phyloP scores from a whole-genome alignment of 2,329 filamentous ascomycete species.

The Colletotrichum tamarilloi region DNA sequence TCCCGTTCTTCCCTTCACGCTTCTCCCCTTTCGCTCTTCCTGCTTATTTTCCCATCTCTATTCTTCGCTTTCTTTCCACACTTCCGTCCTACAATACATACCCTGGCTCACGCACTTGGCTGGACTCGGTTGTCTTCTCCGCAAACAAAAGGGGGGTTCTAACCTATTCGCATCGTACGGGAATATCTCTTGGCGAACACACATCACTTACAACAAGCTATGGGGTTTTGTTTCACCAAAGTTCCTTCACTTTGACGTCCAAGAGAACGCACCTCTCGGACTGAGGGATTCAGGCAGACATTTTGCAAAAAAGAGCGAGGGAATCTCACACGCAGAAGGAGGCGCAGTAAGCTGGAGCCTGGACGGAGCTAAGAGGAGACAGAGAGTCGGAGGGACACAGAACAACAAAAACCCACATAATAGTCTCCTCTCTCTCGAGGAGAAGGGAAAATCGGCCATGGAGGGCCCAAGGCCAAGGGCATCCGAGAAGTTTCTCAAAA shows the following conservation, averaged over 20 bases:
- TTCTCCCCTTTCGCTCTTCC: not conserved
- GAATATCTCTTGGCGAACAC: not conserved
- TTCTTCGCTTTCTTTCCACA: not conserved
- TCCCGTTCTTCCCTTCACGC: not conserved
- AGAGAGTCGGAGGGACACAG: not conserved
- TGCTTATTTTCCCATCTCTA: not conserved
- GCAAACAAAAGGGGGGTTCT: not conserved
- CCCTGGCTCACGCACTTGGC: not conserved
- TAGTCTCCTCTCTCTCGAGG: no score
- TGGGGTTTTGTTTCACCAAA: not conserved
- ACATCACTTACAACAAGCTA: not conserved
- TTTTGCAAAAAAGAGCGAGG: not conserved
- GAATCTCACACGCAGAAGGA: not conserved
- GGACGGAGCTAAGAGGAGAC: not conserved
- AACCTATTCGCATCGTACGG: not conserved
- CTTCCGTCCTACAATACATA: not conserved
- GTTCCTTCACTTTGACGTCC: not conserved
- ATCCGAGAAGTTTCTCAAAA: not conserved
- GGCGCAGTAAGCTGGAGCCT: not conserved
- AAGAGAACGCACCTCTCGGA: not conserved
- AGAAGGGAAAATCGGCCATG: not conserved
- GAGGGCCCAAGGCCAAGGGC: not conserved
- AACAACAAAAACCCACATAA: not conserved
- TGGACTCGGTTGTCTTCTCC: not conserved
- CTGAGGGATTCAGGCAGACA: not conserved